A percentile compares a stretch with the other conserved stretches of the same genome.
Conservation (phyloP, 1,284 basidiomycete genomes). For the Sanghuangporus weigelae region DNA sequence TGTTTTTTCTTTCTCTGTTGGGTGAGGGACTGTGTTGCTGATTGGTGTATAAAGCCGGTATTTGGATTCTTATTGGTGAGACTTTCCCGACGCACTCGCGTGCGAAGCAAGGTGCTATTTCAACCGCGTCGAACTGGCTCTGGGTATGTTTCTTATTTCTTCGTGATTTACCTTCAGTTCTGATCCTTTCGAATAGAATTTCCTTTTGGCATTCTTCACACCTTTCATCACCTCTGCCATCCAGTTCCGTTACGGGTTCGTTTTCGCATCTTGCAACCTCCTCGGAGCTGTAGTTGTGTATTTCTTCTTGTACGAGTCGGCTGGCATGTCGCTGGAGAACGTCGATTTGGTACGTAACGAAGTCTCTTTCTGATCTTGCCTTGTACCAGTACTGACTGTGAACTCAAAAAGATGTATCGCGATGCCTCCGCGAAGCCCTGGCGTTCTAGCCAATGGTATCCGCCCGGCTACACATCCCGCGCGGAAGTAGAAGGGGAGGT, state of each 20-base stretch:
- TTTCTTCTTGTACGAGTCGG: slow-evolving; percentile 76
- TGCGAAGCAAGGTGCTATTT: slow-evolving; percentile 70
- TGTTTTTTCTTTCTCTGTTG: neutral
- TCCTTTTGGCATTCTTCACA: slow-evolving; percentile 73
- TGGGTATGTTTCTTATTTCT: slow-evolving; percentile 28
- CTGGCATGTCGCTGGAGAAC: slow-evolving; percentile 62
- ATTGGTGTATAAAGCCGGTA: slow-evolving; percentile 32
- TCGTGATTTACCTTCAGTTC: neutral
- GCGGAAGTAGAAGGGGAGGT: slow-evolving; percentile 35
- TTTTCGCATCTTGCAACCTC: slow-evolving; percentile 58
- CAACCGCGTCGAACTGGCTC: slow-evolving; percentile 65
- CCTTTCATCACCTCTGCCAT: slow-evolving; percentile 59
- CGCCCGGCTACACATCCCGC: slow-evolving; percentile 41
- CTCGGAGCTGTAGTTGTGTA: slow-evolving; percentile 61
- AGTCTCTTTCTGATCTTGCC: slow-evolving; percentile 5
- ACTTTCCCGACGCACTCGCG: slow-evolving; percentile 73
- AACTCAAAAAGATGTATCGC: slow-evolving; percentile 56
- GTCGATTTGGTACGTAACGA: slow-evolving; percentile 48
- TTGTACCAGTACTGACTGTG: neutral
- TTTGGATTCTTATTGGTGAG: slow-evolving; percentile 77
- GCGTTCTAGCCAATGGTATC: slow-evolving; percentile 55
- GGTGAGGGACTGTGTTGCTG: neutral
- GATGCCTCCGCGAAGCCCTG: slow-evolving; percentile 64
- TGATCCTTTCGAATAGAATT: slow-evolving; percentile 39
- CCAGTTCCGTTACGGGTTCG: slow-evolving; percentile 63